phyloP scores from a whole-genome alignment of 768 basidiomycete species.

The Daedalea quercina region DNA sequence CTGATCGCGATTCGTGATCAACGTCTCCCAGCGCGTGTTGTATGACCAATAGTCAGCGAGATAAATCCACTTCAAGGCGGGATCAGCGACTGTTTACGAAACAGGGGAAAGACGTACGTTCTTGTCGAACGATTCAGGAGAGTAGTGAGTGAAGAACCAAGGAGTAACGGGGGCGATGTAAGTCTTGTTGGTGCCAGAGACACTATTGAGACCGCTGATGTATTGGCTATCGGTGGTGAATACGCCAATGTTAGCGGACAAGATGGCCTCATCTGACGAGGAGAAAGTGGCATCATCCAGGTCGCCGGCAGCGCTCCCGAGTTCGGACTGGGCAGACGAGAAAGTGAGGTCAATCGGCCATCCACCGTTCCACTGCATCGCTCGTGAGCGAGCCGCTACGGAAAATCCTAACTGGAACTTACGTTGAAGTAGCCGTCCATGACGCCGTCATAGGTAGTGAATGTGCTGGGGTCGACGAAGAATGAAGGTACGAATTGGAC shows the following conservation, averaged over 20 bases:
- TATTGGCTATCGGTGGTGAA: constrained; percentile 30
- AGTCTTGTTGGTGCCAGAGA: constrained; percentile 17
- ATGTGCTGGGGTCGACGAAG: constrained; percentile 51
- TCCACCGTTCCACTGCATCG: constrained; percentile 47
- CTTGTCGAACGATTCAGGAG: constrained; percentile 51
- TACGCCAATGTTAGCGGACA: constrained; percentile 18
- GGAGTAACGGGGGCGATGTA: constrained; percentile 47
- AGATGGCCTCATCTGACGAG: constrained; percentile 7
- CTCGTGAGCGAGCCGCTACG: neutral
- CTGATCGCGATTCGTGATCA: constrained; percentile 43
- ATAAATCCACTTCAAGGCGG: constrained; percentile 44
- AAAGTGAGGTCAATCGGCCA: constrained; percentile 42
- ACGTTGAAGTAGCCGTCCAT: constrained; percentile 60
- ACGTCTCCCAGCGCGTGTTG: constrained; percentile 55
- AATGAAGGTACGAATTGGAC: constrained; percentile 67
- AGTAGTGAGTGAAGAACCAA: constrained; percentile 73
- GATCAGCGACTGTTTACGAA: neutral
- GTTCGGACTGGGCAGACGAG: constrained; percentile 29
- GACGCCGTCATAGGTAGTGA: constrained; percentile 24
- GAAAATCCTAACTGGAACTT: too few species aligned
- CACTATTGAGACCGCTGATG: constrained; percentile 21
- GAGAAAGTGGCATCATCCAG: constrained; percentile 12
- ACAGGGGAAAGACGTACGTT: constrained; percentile 26
- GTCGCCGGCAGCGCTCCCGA: constrained; percentile 21
- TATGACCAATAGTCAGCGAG: constrained; percentile 57